phyloP scores from a whole-genome alignment of 177 flowering plant genomes.

The Vitis hybrid region DNA sequence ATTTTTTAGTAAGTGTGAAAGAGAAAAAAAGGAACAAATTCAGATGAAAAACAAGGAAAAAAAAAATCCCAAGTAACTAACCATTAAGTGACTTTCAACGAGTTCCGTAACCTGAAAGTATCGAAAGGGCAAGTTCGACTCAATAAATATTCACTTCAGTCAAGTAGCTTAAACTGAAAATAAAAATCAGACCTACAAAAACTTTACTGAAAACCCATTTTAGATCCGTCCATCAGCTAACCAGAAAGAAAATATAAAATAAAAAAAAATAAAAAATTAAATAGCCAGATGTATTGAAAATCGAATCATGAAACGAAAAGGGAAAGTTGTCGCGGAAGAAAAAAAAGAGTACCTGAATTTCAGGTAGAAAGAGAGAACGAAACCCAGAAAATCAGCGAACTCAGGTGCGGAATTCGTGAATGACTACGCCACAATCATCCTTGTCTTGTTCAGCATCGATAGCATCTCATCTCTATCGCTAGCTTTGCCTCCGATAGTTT shows the following conservation, averaged over 20 bases:
- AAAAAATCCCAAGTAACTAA: constrained; percentile 2
- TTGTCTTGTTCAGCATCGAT: constrained; percentile 4
- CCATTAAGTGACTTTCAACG: neutral
- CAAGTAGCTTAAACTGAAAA: neutral
- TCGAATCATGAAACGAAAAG: neutral
- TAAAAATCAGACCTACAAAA: constrained; percentile 7
- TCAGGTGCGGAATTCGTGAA: constrained; percentile 8
- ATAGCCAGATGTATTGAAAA: neutral
- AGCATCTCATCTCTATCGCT: constrained; percentile 5
- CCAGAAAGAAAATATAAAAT: neutral
- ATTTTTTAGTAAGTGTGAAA: constrained; percentile 9
- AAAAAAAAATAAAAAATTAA: neutral
- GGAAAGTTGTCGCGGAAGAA: neutral
- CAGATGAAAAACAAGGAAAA: neutral
- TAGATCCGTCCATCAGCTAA: constrained; percentile 8
- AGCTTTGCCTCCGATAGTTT: neutral
- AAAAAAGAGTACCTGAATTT: constrained; percentile 8
- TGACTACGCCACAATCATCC: neutral
- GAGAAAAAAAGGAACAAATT: constrained; percentile 8
- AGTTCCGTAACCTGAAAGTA: constrained; percentile 2
- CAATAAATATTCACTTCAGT: constrained; percentile 11
- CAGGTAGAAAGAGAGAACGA: neutral
- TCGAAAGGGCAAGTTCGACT: constrained; percentile 2
- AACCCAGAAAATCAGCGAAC: constrained; percentile 16
- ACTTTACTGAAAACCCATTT: constrained; percentile 2